These are phyloP conservation scores for Magnaporthiopsis poae DNA, from an alignment of 2,329 filamentous ascomycete species.

Conservation along the genomic window DNA sequence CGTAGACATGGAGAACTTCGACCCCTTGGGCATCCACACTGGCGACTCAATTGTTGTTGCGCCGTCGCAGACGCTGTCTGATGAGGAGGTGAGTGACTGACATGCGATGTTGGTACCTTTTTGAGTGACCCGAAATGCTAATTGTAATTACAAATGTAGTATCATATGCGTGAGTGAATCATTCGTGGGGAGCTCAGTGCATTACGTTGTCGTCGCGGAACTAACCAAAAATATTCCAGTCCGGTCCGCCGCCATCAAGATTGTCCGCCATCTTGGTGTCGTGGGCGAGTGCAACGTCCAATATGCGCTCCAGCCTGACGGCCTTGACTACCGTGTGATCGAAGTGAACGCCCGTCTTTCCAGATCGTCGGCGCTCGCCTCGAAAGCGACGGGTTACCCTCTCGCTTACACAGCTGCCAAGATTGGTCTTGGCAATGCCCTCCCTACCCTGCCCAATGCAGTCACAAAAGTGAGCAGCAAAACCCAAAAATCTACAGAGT, in stretches of 20 bases:
- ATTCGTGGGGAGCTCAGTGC: background rate
- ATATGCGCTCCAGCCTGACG: slow-evolving; percentile 91
- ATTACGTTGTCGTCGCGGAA: background rate
- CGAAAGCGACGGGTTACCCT: slow-evolving; percentile 93
- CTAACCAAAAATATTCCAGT: slow-evolving; percentile 27
- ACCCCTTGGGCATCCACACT: slow-evolving; percentile 93
- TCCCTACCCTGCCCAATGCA: slow-evolving; percentile 92
- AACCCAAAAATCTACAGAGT: background rate
- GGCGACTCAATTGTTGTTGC: slow-evolving; percentile 97
- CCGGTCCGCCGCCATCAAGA: slow-evolving; percentile 89
- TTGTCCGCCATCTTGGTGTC: slow-evolving; percentile 91
- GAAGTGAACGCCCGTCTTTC: slow-evolving; percentile 96
- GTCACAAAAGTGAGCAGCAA: slow-evolving; percentile 53
- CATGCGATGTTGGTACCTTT: background rate
- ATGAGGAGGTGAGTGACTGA: slow-evolving; percentile 56
- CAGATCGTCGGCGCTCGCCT: slow-evolving; percentile 86
- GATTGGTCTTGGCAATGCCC: slow-evolving; percentile 89
- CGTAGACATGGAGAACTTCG: slow-evolving; percentile 92
- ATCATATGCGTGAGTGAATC: slow-evolving; percentile 63
- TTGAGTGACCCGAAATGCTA: background rate
- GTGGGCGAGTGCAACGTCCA: slow-evolving; percentile 99
- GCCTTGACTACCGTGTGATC: slow-evolving; percentile 95
- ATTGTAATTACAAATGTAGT: slow-evolving; percentile 26
- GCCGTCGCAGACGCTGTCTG: slow-evolving; percentile 89
- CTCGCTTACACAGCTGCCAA: slow-evolving; percentile 90